Percentiles rank a stretch among this genome's conserved stretches.
These are phyloP conservation scores for Pleurotus djamor DNA, from an alignment of 768 basidiomycete species.

Conservation along the genomic window DNA sequence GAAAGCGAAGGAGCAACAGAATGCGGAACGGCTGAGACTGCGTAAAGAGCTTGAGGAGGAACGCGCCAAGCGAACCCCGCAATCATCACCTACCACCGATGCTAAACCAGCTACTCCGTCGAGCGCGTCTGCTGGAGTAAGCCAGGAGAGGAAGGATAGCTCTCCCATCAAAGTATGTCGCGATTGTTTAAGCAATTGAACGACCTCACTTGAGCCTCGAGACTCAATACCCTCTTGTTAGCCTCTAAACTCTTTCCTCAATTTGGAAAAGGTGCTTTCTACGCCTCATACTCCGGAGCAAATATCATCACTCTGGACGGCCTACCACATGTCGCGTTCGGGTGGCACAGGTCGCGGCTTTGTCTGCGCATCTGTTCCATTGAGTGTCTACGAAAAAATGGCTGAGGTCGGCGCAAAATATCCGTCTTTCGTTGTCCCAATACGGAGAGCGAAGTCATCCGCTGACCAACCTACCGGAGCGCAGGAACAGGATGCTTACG, in stretches of 20 bases:
- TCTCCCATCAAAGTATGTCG: constrained; percentile 62
- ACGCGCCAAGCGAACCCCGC: constrained; percentile 9
- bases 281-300: constrained; percentile 71
- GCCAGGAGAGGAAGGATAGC: constrained; percentile 50
- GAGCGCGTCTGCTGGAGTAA: constrained; percentile 6
- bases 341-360: constrained; percentile 80
- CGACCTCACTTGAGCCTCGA: too few relatives aligned
- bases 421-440: constrained; percentile 78
- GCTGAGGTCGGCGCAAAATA: constrained; percentile 57
- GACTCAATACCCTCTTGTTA: constrained; percentile 23
- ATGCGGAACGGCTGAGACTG: constrained; percentile 18
- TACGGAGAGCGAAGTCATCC: constrained; percentile 50
- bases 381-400: constrained; percentile 75
- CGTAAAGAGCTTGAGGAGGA: constrained; percentile 13
- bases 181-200: too few relatives aligned
- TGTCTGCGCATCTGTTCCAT: constrained; percentile 80
- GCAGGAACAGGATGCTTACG: constrained; percentile 45
- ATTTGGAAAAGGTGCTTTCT: constrained; percentile 65
- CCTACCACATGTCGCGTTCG: constrained; percentile 83
- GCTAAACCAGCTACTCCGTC: constrained; percentile 7
- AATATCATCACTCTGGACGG: constrained; percentile 83
- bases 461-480: constrained; percentile 26
- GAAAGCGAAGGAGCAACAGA: constrained; percentile 27
- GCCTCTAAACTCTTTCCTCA: constrained; percentile 83
- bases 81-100: constrained; percentile 10